A percentile compares a stretch with the other conserved stretches of the same genome.
Evolutionary conservation across 2,329 filamentous ascomycete genomes (phyloP).

Genomic region (Claviceps citrina): DNA sequence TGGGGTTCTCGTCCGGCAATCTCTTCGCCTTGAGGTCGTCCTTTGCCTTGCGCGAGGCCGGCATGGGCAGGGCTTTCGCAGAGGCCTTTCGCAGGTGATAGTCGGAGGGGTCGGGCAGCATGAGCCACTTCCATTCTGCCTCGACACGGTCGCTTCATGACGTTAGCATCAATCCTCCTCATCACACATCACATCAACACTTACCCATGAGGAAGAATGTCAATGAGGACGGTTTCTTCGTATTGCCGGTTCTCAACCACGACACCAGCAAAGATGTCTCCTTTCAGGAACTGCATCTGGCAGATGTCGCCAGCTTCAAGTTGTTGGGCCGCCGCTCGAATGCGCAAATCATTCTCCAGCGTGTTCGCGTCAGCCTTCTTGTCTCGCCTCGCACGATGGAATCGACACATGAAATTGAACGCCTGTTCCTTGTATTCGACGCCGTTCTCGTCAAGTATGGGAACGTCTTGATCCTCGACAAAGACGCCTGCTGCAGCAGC

Average conservation of each 20-base stretch:
- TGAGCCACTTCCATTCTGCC: conserved; percentile 71
- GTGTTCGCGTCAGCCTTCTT: conserved; percentile 54
- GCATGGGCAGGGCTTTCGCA: conserved; percentile 54
- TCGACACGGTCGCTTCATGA: conserved; percentile 56
- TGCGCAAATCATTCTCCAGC: conserved; percentile 54
- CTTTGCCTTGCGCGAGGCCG: conserved; percentile 44
- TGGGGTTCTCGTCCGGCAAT: conserved; percentile 43
- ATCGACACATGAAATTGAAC: conserved; percentile 87
- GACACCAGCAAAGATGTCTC: conserved; percentile 80
- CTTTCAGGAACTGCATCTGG: conserved; percentile 70
- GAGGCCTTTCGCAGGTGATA: conserved; percentile 62
- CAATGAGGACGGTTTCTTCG: conserved; percentile 63
- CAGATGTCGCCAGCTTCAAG: conserved; percentile 62
- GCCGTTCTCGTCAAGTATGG: conserved; percentile 77
- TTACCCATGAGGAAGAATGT: conserved; percentile 73
- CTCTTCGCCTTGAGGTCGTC: conserved; percentile 54
- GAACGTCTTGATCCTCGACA: conserved; percentile 72
- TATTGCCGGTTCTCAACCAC: conserved; percentile 67
- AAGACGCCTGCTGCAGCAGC: conserved; percentile 84
- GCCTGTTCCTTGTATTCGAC: conserved; percentile 84
- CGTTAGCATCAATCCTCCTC: too few relatives aligned
- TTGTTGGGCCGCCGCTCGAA: conserved; percentile 51
- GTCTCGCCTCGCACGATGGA: conserved; percentile 77
- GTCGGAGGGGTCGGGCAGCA: conserved; percentile 56
- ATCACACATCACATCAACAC: conserved; percentile 24